phyloP scores from a whole-genome alignment of 2,329 filamentous ascomycete species.

The Fusarium continuum region DNA sequence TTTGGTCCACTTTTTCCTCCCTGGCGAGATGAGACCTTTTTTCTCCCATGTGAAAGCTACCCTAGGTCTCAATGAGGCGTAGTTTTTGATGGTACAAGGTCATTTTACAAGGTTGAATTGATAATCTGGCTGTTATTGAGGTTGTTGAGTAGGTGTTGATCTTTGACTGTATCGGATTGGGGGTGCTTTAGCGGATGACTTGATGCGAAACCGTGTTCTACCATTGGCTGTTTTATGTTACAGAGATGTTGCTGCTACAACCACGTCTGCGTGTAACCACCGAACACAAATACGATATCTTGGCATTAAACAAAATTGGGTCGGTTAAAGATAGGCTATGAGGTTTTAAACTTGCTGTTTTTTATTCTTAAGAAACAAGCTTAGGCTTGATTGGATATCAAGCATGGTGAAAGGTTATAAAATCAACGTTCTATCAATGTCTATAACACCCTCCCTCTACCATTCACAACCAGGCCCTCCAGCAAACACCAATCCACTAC shows the following conservation, averaged over 20 bases:
- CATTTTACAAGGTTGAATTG: neutral
- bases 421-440: conserved; percentile 13
- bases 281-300: neutral
- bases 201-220: conserved; percentile 7
- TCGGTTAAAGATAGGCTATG: no score
- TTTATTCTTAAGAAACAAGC: no score
- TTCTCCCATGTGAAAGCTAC: conserved; percentile 11
- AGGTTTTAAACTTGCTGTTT: no score
- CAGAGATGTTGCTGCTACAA: neutral
- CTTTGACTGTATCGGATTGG: neutral
- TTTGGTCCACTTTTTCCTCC: conserved; percentile 17
- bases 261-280: no score
- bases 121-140: neutral
- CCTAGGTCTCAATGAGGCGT: conserved; percentile 3
- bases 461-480: neutral
- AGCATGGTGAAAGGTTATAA: neutral
- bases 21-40: conserved; percentile 6
- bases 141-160: neutral
- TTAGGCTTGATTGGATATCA: neutral
- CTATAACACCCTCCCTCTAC: neutral
- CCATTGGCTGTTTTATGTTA: neutral
- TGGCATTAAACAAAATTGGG: neutral
- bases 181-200: neutral
- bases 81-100: neutral
- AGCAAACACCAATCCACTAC: neutral